Evolutionary conservation across 352 stramenopile species (phyloP).

Genomic region (Pythium biforme): DNA sequence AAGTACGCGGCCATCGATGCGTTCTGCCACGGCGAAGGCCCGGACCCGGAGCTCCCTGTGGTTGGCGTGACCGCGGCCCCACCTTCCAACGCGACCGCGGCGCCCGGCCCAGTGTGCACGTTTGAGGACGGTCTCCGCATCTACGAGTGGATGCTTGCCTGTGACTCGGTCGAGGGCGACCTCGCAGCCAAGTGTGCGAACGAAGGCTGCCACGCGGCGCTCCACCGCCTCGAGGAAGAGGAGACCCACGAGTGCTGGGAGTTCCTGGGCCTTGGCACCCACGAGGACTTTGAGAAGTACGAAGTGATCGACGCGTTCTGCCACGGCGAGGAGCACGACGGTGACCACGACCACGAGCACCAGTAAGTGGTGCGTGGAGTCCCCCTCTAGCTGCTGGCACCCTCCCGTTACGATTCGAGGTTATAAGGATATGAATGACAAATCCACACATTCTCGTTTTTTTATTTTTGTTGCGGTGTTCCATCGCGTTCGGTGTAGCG

Average conservation of each 20-base stretch:
- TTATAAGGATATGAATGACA: too few species aligned
- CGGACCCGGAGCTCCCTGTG: slow-evolving; percentile 30
- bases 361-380: too few species aligned
- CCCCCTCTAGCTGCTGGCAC: too few species aligned
- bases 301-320: slow-evolving; percentile 39
- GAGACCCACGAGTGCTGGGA: slow-evolving; percentile 41
- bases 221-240: slow-evolving; percentile 43
- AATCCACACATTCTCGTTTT: too few species aligned
- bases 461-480: too few species aligned
- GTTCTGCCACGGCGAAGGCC: slow-evolving; percentile 42
- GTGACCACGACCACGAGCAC: slow-evolving; percentile 4
- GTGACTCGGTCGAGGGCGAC: slow-evolving; percentile 35
- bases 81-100: not conserved
- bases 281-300: slow-evolving; percentile 44
- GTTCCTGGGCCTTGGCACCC: slow-evolving; percentile 26
- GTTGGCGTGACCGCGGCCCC: not conserved
- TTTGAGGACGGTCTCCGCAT: slow-evolving; percentile 9
- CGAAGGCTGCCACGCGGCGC: slow-evolving; percentile 32
- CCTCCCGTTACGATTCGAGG: too few species aligned
- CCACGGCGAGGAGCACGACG: slow-evolving; percentile 38
- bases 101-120: slow-evolving; percentile 3
- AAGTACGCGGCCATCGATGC: slow-evolving; percentile 41
- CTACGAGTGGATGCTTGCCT: slow-evolving; percentile 30
- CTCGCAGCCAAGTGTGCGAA: slow-evolving; percentile 38
- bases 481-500: too few species aligned